Evolutionary conservation across 2,329 filamentous ascomycete species (phyloP).

Genomic region (Epichloe hybrida): DNA sequence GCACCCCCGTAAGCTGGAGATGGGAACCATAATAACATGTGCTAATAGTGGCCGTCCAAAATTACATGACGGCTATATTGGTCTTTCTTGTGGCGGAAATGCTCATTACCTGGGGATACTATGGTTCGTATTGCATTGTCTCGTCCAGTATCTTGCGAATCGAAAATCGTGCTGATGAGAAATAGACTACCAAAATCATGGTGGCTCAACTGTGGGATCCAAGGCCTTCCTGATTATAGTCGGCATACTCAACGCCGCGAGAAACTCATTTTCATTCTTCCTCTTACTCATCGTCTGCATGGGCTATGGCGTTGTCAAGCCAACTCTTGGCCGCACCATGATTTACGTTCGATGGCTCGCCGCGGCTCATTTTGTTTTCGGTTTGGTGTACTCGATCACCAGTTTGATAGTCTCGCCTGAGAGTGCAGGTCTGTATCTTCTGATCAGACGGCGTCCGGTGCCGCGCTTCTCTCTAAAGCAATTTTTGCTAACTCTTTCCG

Average conservation of each 20-base stretch:
- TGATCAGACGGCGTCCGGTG: neutral
- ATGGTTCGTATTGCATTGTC: slow-evolving; percentile 40
- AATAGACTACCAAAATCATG: slow-evolving; percentile 80
- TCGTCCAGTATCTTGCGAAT: neutral
- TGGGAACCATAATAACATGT: neutral
- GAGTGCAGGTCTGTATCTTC: slow-evolving; percentile 45
- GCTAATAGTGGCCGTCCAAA: slow-evolving; percentile 71
- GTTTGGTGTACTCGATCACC: slow-evolving; percentile 81
- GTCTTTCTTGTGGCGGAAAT: slow-evolving; percentile 92
- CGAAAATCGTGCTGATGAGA: slow-evolving; percentile 19
- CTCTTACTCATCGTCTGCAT: slow-evolving; percentile 95
- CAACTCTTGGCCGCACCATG: slow-evolving; percentile 84
- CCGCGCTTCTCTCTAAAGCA: neutral
- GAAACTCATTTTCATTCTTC: slow-evolving; percentile 98
- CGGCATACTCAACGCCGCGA: slow-evolving; percentile 81
- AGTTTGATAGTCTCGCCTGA: slow-evolving; percentile 84
- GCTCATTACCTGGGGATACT: slow-evolving; percentile 98
- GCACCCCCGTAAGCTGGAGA: slow-evolving; percentile 3
- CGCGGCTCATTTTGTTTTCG: slow-evolving; percentile 86
- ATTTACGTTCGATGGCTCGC: slow-evolving; percentile 83
- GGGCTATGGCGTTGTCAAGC: slow-evolving; percentile 97
- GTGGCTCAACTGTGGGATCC: slow-evolving; percentile 70
- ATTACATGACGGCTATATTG: slow-evolving; percentile 96
- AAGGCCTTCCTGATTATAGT: slow-evolving; percentile 83
- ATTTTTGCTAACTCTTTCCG: slow-evolving; percentile 9